Evolutionary conservation across 108 stramenopile species (phyloP).

Genomic region (Aurantiochytrium sp.): DNA sequence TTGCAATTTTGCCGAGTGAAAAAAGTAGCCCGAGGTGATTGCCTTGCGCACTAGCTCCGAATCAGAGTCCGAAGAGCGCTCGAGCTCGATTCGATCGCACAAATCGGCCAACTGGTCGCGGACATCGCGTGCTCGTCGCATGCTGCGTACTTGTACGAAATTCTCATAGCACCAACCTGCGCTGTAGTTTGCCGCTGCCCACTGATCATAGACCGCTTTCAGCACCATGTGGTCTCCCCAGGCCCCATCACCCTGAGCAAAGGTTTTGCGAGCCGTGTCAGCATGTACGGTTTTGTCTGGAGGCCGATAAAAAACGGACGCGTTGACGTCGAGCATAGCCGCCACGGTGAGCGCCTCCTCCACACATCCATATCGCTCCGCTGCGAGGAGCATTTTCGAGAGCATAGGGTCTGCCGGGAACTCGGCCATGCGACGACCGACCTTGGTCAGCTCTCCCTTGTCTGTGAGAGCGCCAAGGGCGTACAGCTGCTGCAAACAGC

Average conservation of each 20-base stretch:
- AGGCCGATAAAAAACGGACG: conserved; percentile 88
- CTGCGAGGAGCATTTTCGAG: conserved; percentile 82
- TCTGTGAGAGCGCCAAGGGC: conserved; percentile 99
- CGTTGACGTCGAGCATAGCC: conserved; percentile 86
- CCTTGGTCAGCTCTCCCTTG: conserved; percentile 91
- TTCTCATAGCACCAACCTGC: conserved; percentile 98
- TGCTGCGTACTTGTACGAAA: conserved; percentile 84
- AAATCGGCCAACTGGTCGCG: conserved; percentile 93
- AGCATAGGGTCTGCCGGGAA: conserved; percentile 97
- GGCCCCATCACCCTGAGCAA: conserved; percentile 76
- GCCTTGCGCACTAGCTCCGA: conserved; percentile 74
- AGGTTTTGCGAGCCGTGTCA: conserved; percentile 88
- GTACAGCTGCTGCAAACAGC: conserved; percentile 90
- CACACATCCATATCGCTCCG: conserved; percentile 85
- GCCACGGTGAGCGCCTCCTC: conserved; percentile 83
- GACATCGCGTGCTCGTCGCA: conserved; percentile 87
- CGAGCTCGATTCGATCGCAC: conserved; percentile 95
- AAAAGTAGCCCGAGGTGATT: conserved; percentile 95
- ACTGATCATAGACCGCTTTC: conserved; percentile 78
- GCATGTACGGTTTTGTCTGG: conserved; percentile 96
- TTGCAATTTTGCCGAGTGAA: conserved; percentile 81
- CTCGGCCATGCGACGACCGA: conserved; percentile 96
- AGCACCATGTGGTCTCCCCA: conserved; percentile 90
- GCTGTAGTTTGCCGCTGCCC: conserved; percentile 84
- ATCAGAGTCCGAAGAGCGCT: conserved; percentile 63